phyloP scores from a whole-genome alignment of 1,284 basidiomycete species.

The Boletellus dicymbophilus region DNA sequence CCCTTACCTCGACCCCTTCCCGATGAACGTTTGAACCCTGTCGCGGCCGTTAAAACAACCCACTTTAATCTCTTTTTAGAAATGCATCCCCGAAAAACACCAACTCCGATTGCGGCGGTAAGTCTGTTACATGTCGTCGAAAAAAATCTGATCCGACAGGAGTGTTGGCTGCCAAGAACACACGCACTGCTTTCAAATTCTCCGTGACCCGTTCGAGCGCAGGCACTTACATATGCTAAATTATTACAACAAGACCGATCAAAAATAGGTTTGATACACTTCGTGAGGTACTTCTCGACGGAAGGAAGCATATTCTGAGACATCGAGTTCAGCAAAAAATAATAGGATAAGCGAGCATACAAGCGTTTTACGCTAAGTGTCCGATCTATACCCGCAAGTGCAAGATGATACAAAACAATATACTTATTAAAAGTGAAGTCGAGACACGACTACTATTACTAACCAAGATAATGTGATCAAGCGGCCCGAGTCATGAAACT shows the following conservation, averaged over 20 bases:
- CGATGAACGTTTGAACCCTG: no score
- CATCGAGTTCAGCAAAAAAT: conserved; percentile 1
- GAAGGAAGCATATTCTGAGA: conserved; percentile 1
- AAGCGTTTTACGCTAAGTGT: conserved; percentile 15
- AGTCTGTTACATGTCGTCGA: neutral
- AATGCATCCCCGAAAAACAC: no score
- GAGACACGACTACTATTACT: neutral
- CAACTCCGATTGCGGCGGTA: no score
- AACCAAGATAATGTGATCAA: neutral
- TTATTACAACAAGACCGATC: conserved; percentile 18
- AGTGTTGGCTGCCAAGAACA: no score
- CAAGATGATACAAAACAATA: conserved; percentile 4
- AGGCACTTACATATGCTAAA: no score
- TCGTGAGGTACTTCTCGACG: no score
- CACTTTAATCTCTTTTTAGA: no score
- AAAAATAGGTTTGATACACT: conserved; percentile 2
- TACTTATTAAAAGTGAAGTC: neutral
- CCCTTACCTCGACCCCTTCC: no score
- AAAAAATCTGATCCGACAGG: neutral
- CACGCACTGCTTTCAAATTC: neutral
- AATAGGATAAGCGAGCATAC: neutral
- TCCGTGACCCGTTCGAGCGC: neutral
- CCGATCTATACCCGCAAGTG: neutral
- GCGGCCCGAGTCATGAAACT: neutral
- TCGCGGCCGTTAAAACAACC: no score